phyloP scores from a whole-genome alignment of 192 early-diverging fungal species.

The Gigaspora rosea region DNA sequence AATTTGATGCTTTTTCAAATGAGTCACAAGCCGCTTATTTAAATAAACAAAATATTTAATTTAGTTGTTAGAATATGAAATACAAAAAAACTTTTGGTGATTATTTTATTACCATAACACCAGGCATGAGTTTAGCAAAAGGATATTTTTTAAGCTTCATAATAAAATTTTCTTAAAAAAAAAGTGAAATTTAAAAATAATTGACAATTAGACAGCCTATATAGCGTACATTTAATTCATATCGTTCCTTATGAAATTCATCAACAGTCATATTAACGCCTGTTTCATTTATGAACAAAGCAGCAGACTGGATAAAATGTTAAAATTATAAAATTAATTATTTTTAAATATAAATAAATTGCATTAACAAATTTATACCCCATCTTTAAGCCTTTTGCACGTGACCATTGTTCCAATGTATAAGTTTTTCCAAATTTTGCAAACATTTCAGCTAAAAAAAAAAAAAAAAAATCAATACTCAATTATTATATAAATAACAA shows the following conservation, averaged over 20 bases:
- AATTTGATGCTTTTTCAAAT: constrained; percentile 3
- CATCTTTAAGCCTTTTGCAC: constrained; percentile 70
- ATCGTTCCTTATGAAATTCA: constrained; percentile 73
- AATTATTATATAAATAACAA: neutral
- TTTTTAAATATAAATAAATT: neutral
- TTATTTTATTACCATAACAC: constrained; percentile 2
- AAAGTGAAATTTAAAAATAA: neutral
- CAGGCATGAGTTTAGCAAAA: constrained; percentile 18
- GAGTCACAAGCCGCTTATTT: constrained; percentile 23
- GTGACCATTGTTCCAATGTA: constrained; percentile 66
- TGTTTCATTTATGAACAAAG: constrained; percentile 70
- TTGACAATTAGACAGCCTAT: neutral
- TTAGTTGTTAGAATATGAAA: neutral
- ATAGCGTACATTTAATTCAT: constrained; percentile 46
- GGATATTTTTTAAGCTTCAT: neutral
- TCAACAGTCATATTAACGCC: constrained; percentile 73
- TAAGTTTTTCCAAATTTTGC: constrained; percentile 70
- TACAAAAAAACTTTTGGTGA: neutral
- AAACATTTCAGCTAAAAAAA: constrained; percentile 63
- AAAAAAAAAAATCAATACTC: too few species aligned
- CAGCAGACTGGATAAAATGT: constrained; percentile 39
- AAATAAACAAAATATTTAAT: neutral
- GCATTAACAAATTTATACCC: constrained; percentile 34
- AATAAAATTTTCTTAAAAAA: neutral
- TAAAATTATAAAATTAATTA: neutral